Base-by-base conservation (phyloP, 83 land plant species). In the Picea engelmannii region DNA sequence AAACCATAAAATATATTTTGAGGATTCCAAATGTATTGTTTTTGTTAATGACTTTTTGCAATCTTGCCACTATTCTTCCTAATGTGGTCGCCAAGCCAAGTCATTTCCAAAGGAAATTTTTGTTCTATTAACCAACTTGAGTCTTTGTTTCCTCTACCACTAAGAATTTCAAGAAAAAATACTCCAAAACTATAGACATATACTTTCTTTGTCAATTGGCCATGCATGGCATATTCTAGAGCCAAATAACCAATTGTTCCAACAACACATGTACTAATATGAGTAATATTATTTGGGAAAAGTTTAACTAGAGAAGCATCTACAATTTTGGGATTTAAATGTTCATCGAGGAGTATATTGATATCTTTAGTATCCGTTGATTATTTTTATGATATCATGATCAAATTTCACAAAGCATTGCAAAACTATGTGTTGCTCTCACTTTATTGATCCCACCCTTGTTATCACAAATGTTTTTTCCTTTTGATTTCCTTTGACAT, bases 1-100 rank as follows among this genome's bases (percentile, higher is more conserved):
- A 89, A 97, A 97, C 38, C 98, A 79, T 12, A 95, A 80, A 66
- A 92, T 89, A 73, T 95, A 93, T 81, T 97, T 93, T 52, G 99
- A 97, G 40, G 99, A 98, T n/a, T n/a, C n/a, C n/a, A n/a, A n/a
- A n/a, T n/a, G n/a, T n/a, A n/a, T n/a, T n/a, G n/a, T n/a, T n/a
- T n/a, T n/a, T n/a, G n/a, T n/a, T n/a, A n/a, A n/a, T n/a, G n/a
- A n/a, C n/a, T n/a, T n/a, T 16, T 17, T 68, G 83, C 4, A 77
- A 23, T 25, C 52, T 58, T 60, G 1, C 1, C 1, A 31, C 2
- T 1, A 2, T 31, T 31, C 1, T 31, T 2, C 35, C 1, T 31
- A 2, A 31, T 31, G 52, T 49, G 9, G 11, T 49, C 9, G 0
- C 52, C 52, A 49, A 49, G 52, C n/a, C n/a, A n/a, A n/a, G n/a